Percentiles rank a stretch among this genome's conserved stretches.
phyloP scores from a whole-genome alignment of 176 grass and related monocot genomes.

The Olyra latifolia region DNA sequence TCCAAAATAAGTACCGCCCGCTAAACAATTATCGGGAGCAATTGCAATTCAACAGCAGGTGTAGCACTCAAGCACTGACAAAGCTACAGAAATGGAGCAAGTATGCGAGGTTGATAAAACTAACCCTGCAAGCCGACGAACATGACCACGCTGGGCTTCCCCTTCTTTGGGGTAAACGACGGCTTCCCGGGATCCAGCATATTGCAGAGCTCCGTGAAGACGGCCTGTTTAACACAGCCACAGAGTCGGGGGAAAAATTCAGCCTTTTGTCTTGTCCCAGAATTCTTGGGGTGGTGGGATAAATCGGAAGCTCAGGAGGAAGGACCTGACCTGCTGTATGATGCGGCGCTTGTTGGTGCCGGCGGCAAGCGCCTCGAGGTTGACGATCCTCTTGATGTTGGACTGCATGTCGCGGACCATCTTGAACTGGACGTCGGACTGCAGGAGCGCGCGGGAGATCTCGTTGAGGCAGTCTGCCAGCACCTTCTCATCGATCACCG shows the following conservation, averaged over 20 bases:
- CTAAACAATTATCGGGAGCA: not conserved
- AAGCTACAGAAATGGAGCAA: not conserved
- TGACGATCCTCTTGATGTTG: slow-evolving; percentile 90
- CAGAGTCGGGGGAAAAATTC: not conserved
- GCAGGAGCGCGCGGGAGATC: slow-evolving; percentile 86
- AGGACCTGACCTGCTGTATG: slow-evolving; percentile 65
- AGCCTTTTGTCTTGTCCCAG: not conserved
- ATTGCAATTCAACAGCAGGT: not conserved
- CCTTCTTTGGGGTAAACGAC: slow-evolving; percentile 69
- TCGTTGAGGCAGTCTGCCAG: slow-evolving; percentile 82
- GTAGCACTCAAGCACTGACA: not conserved
- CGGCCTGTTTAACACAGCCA: slow-evolving; percentile 7
- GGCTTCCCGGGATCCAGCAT: slow-evolving; percentile 77
- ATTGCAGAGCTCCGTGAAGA: slow-evolving; percentile 73
- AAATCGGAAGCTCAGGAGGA: not conserved
- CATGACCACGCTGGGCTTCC: slow-evolving; percentile 67
- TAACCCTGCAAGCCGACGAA: slow-evolving; percentile 71
- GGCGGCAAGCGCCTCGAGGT: slow-evolving; percentile 71
- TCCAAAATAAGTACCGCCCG: not conserved
- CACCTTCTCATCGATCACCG: slow-evolving; percentile 79
- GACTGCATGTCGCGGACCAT: slow-evolving; percentile 92
- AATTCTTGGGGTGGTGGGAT: not conserved
- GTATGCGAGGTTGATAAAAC: not conserved
- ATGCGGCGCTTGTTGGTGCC: slow-evolving; percentile 93
- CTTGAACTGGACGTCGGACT: slow-evolving; percentile 83